phyloP scores from a whole-genome alignment of 257 asterid species.

The Coffea canephora region DNA sequence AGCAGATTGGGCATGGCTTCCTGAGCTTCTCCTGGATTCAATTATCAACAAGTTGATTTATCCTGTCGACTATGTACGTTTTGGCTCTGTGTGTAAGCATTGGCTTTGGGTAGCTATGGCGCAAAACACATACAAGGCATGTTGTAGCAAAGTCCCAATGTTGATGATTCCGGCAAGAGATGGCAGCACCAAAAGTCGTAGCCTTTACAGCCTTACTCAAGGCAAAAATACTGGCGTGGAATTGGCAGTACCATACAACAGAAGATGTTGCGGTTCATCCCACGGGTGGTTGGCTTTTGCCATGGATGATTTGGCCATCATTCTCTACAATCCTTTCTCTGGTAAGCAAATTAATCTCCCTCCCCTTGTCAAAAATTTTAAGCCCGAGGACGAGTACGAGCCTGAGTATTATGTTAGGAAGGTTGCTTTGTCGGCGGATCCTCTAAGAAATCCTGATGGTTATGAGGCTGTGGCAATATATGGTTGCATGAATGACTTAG shows the following conservation, averaged over 20 bases:
- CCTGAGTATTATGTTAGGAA: background rate
- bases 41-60: background rate
- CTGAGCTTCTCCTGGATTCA: background rate
- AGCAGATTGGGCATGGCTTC: background rate
- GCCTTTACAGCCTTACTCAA: background rate
- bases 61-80: background rate
- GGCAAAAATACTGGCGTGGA: background rate
- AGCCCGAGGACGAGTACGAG: background rate
- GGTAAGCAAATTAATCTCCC: background rate
- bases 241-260: background rate
- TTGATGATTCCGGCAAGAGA: background rate
- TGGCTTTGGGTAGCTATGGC: background rate
- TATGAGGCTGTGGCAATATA: background rate
- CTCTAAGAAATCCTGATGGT: background rate
- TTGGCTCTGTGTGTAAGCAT: background rate
- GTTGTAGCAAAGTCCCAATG: no score
- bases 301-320: background rate
- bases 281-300: constrained; percentile 1
- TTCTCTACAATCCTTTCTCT: background rate
- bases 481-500: background rate
- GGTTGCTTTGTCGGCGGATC: background rate
- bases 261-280: background rate
- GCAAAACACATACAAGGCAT: no score
- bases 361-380: background rate
- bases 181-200: background rate